Base-by-base conservation (phyloP, 208 protist species). In the Angomonas deanei region DNA sequence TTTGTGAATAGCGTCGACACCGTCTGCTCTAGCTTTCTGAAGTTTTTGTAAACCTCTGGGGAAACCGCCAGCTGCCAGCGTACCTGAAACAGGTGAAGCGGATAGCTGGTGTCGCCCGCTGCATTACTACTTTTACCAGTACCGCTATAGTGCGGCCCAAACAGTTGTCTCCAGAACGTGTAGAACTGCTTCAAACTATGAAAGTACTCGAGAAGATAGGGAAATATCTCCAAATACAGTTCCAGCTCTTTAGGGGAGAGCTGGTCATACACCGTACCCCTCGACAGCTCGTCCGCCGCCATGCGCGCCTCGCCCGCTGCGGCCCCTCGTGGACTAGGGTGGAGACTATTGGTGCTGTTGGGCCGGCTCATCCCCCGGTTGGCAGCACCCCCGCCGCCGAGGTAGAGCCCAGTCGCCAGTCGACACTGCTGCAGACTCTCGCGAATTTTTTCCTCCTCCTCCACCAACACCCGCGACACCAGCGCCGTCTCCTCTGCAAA, bases 11-110 rank as follows among this genome's bases (percentile, higher is more conserved):
- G 58, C 59, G 78, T 56, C 47, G 68, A 63, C 10, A 78, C 60
- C 15, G 67, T 56, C 38, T 73, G 49, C 47, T 90, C 71, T 21
- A 80, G 57, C 11, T 53, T 66, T 13, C 69, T 28, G 55, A 76
- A 78, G 82, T 78, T 91, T 15, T 69, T 71, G 11, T 73, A 49
- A 0, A 63, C 68, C 48, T 70, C 74, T 49, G 59, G 63, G 10
- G 66, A 74, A 6, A 79, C 59, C 3, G 86, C 72, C 19, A 68
- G 64, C 32, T 72, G 46, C 84, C 87, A 94, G 59, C 58, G 54
- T 19, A 90, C 79, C 57, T 79, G 81, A 70, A 84, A 88, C 31
- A 91, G 69, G 66, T 91, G 83, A 33, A 78, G 74, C 13, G 87
- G 74, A 21, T 36, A 59, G 17, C 39, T 58, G 64, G 73, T 57